Evolutionary conservation across 441 rosid genomes (phyloP), one percentile per base, ranked within the genome.

Genomic region (Kokia cookei): DNA sequence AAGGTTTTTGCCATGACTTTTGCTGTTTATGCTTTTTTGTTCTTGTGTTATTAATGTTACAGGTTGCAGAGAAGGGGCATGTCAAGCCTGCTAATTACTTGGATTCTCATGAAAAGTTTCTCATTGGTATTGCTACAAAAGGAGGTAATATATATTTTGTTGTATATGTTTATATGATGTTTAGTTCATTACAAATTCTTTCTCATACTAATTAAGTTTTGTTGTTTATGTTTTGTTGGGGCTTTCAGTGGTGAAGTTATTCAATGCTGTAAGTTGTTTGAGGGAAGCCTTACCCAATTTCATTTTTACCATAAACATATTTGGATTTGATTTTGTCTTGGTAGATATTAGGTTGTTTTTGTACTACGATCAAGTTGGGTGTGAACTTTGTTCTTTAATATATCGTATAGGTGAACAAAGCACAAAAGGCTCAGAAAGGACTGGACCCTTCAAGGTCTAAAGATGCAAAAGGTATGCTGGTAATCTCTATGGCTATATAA

Each of bases 11-110:
- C 50, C 22, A 35, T 47, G 45, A 68, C 51, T 54, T 27, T 17
- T 45, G 48, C 11, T 45, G 19, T 37, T 24, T 19, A 2, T 62
- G 47, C 48, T 5, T n/a, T 53, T 63, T 11, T 60, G 29, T 72
- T 24, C 45, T 5, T 13, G 14, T 29, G 24, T 22, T 60, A 65
- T 75, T 14, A 58, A 15, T 72, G 8, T 40, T 14, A 72, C 76
- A 95, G 98, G 76, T 83, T 71, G 91, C 84, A 61, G 98, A 92
- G 86, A 93, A 85, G 84, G 99, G 98, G 35, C 98, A 96, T 78
- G 86, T 86, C 47, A 92, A 89, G 78, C 97, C 97, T 84, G 88
- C 80, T 74, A 88, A 80, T 73, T 88, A 83, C 82, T 77, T 96
- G 79, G 99, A 88, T 74, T 77, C 94, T 0, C 94, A 88, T 79